Percentiles rank a stretch among this genome's conserved stretches.
Conservation (phyloP, 257 asterid genomes). For the Solanum megistacrolobum region DNA sequence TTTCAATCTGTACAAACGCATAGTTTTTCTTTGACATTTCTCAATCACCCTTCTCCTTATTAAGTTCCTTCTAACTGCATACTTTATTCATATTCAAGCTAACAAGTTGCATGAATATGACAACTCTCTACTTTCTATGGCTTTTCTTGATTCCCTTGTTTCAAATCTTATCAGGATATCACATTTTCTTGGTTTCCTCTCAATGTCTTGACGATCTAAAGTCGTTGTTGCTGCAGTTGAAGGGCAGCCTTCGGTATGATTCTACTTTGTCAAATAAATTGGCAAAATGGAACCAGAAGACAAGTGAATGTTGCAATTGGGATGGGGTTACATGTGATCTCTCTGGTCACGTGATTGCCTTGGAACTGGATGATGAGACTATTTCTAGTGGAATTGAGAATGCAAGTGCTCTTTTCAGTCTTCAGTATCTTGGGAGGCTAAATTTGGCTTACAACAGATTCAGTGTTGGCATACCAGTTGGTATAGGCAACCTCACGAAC, state of each 20-base stretch:
- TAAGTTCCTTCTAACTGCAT: neutral
- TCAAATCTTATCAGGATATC: neutral
- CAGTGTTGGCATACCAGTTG: neutral
- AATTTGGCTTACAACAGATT: slow-evolving; percentile 12
- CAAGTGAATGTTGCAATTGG: neutral
- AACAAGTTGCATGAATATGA: neutral
- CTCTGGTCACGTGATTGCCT: neutral
- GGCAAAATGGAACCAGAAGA: slow-evolving; percentile 8
- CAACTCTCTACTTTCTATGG: slow-evolving; percentile 24
- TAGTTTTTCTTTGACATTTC: neutral
- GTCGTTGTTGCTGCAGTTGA: slow-evolving; percentile 28
- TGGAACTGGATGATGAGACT: neutral
- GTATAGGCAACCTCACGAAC: neutral
- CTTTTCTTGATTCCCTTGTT: slow-evolving; percentile 22
- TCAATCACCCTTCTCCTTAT: neutral
- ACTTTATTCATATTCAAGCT: neutral
- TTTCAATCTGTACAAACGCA: too few relatives aligned
- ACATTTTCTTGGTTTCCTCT: slow-evolving; percentile 2
- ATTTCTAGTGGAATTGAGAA: slow-evolving; percentile 6
- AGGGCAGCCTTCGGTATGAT: slow-evolving; percentile 7
- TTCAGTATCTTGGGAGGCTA: slow-evolving; percentile 3
- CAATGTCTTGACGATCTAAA: slow-evolving; percentile 41
- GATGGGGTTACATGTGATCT: neutral
- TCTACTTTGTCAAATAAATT: slow-evolving; percentile 11
- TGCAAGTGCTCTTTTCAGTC: neutral